Percentiles rank a stretch among this genome's conserved stretches.
These are phyloP conservation scores for Elsinoe arachidis DNA, from an alignment of 2,329 filamentous ascomycete genomes.

Conservation along the genomic window DNA sequence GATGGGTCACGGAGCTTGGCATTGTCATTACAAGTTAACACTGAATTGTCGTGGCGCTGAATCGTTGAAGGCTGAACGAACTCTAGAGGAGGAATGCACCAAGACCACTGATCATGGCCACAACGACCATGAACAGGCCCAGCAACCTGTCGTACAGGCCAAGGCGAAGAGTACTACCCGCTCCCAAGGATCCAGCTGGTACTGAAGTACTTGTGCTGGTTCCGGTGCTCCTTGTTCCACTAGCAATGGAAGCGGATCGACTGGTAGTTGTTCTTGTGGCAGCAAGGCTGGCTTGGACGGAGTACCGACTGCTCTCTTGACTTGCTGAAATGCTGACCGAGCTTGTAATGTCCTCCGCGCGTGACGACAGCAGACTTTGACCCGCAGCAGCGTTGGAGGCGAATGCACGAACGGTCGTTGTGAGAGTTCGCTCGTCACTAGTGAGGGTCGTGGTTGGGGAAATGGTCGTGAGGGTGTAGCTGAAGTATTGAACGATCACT, in stretches of 20 bases:
- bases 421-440: background rate
- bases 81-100: background rate
- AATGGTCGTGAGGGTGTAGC: background rate
- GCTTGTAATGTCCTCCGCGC: background rate
- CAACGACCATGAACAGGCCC: background rate
- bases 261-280: background rate
- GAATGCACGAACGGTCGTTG: background rate
- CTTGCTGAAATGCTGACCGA: background rate
- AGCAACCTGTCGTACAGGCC: background rate
- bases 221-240: no score
- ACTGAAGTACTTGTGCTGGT: no score
- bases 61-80: no score
- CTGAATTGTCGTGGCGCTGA: no score
- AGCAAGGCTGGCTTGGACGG: background rate
- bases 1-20: no score
- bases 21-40: no score
- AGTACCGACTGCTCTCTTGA: background rate
- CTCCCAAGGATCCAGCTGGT: background rate
- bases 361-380: background rate
- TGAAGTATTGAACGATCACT: background rate
- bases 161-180: background rate
- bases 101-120: background rate
- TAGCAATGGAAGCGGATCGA: no score
- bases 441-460: background rate
- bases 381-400: background rate